A percentile compares a stretch with the other conserved stretches of the same genome.
Evolutionary conservation across 2,329 filamentous ascomycete genomes (phyloP).

Genomic region (Aureobasidium sp.): DNA sequence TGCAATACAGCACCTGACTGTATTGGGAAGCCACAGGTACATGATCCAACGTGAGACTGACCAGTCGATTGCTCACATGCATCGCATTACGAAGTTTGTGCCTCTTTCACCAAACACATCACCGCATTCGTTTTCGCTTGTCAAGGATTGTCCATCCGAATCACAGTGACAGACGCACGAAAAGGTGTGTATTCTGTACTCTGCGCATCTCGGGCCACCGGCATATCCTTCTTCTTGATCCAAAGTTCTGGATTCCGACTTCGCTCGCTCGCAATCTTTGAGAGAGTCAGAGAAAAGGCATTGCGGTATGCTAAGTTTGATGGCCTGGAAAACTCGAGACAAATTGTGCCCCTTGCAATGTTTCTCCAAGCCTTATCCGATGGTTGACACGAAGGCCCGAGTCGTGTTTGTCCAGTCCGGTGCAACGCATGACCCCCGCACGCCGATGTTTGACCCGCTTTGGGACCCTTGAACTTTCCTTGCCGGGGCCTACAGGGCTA

Average conservation of each 20-base stretch:
- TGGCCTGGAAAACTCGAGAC: neutral
- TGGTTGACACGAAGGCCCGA: slow-evolving; percentile 1
- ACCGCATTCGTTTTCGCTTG: neutral
- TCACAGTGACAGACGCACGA: neutral
- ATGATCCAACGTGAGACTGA: slow-evolving; percentile 1
- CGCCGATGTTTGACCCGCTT: slow-evolving; percentile 8
- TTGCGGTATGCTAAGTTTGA: slow-evolving; percentile 6
- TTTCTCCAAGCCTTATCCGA: neutral
- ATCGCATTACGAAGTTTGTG: neutral
- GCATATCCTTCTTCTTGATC: neutral
- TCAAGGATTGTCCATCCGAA: neutral
- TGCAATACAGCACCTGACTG: neutral
- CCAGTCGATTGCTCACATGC: neutral
- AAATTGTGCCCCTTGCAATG: slow-evolving; percentile 4
- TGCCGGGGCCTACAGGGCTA: neutral
- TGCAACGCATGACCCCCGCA: slow-evolving; percentile 8
- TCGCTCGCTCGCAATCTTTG: slow-evolving; percentile 4
- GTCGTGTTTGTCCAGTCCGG: slow-evolving; percentile 9
- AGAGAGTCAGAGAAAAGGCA: neutral
- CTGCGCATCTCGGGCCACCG: neutral
- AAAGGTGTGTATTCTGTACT: neutral
- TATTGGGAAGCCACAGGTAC: neutral
- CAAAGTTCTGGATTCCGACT: slow-evolving; percentile 6
- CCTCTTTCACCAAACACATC: neutral
- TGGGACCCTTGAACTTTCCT: slow-evolving; percentile 2